Conservation (phyloP, 345 rosid genomes). For the Kandelia obovata region DNA sequence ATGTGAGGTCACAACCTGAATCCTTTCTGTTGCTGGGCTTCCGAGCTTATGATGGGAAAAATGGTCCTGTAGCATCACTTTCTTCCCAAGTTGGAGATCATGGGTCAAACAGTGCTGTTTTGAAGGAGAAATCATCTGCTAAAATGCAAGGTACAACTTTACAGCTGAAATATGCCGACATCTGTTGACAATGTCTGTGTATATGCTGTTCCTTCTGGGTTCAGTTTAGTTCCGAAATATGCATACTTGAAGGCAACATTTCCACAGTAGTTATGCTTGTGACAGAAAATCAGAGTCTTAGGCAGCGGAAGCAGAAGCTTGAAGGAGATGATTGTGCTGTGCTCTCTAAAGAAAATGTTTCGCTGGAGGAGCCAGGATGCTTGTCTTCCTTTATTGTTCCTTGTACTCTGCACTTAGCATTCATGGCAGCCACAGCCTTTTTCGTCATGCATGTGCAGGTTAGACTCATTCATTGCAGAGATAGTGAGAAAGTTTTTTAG, state of each 20-base stretch:
- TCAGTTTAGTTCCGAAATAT: background rate
- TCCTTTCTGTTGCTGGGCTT: slow-evolving; percentile 63
- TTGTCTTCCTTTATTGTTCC: slow-evolving; percentile 55
- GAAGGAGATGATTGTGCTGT: slow-evolving; percentile 24
- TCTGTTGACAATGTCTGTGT: background rate
- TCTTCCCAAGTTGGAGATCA: slow-evolving; percentile 25
- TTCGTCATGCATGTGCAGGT: slow-evolving; percentile 96
- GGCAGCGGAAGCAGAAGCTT: slow-evolving; percentile 46
- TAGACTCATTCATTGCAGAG: slow-evolving; percentile 7
- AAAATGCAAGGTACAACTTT: slow-evolving; percentile 29
- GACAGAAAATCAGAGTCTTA: slow-evolving; percentile 43
- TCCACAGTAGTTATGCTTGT: slow-evolving; percentile 15
- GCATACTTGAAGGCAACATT: background rate
- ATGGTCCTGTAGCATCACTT: slow-evolving; percentile 29
- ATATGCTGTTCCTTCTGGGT: background rate
- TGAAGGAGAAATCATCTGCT: slow-evolving; percentile 21
- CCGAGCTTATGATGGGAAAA: slow-evolving; percentile 45
- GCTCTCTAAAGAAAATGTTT: slow-evolving; percentile 20
- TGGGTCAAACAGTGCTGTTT: slow-evolving; percentile 13
- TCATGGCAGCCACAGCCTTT: slow-evolving; percentile 75
- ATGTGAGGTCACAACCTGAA: slow-evolving; percentile 46
- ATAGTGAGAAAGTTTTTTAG: background rate
- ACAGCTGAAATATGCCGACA: slow-evolving; percentile 7
- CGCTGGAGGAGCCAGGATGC: slow-evolving; percentile 34
- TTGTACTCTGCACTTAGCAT: slow-evolving; percentile 59